Evolutionary conservation across 2,329 filamentous ascomycete genomes (phyloP).

Genomic region (Thielaviopsis populi): DNA sequence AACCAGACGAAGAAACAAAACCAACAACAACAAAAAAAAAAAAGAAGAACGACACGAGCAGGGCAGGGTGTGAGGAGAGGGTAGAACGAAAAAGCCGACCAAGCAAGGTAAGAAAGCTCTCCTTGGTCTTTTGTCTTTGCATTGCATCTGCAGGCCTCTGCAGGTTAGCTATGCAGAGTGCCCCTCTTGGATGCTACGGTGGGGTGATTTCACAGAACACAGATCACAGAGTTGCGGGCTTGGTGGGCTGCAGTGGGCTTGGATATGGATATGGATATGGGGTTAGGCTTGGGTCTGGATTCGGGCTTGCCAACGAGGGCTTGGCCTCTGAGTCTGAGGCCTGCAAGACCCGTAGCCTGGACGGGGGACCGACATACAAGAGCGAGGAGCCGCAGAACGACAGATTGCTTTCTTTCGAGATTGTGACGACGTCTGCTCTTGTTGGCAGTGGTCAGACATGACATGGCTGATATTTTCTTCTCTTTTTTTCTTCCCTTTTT

Average conservation of each 20-base stretch:
- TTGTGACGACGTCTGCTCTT: too few species aligned
- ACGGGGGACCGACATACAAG: too few species aligned
- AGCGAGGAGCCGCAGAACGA: too few species aligned
- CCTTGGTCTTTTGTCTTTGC: not conserved
- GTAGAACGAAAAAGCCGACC: not conserved
- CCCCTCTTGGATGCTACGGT: conserved; percentile 14
- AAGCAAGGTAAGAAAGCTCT: not conserved
- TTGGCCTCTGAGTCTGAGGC: too few species aligned
- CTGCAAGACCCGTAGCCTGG: too few species aligned
- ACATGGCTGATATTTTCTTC: too few species aligned
- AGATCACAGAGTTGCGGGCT: not conserved
- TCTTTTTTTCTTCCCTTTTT: too few species aligned
- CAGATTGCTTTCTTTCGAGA: too few species aligned
- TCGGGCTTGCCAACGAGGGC: too few species aligned
- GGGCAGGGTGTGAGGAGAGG: not conserved
- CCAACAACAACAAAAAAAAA: not conserved
- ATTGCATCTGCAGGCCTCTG: conserved; percentile 9
- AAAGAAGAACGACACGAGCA: not conserved
- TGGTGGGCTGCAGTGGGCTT: not conserved
- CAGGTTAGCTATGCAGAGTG: conserved; percentile 2
- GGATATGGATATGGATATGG: too few species aligned
- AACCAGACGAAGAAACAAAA: not conserved
- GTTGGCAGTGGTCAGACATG: too few species aligned
- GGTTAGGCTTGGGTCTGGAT: too few species aligned
- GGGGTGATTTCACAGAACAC: conserved; percentile 8